Conservation (phyloP, 2,329 filamentous ascomycete genomes). For the Pseudopithomyces maydicus region DNA sequence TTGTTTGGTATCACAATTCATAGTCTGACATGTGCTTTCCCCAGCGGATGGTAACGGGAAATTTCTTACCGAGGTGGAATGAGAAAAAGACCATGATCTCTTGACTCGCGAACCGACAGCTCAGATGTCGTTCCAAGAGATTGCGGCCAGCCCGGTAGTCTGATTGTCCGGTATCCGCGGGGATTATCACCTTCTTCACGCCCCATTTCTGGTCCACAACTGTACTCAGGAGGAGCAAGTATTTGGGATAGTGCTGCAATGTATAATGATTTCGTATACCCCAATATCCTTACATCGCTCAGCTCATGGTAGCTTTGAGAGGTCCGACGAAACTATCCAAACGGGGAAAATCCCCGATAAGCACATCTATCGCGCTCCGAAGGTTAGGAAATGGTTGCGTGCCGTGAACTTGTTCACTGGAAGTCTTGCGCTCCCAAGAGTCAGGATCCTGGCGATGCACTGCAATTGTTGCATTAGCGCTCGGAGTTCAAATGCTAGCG, state of each 20-base stretch:
- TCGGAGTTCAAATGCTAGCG: not conserved
- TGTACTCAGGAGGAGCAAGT: no score
- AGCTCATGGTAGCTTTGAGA: no score
- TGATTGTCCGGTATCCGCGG: not conserved
- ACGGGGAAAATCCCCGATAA: not conserved
- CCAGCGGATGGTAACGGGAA: no score
- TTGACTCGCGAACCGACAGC: no score
- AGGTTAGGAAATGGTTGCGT: not conserved
- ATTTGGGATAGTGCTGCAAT: no score
- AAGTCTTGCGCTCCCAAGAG: not conserved
- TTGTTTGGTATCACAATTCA: no score
- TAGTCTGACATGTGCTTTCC: no score
- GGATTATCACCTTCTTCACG: not conserved
- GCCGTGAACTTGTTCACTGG: not conserved
- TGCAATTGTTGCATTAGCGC: slow-evolving; percentile 1
- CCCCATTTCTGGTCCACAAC: not conserved
- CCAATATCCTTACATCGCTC: no score
- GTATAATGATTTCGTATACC: no score
- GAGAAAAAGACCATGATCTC: no score
- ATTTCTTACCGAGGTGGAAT: no score
- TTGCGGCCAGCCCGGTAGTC: not conserved
- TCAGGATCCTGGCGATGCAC: not conserved
- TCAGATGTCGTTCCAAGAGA: not conserved
- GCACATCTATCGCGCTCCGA: not conserved
- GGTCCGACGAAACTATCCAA: no score